Conservation (phyloP, 1,139 yeast species). For the Debaryomycetaceae sp. region DNA sequence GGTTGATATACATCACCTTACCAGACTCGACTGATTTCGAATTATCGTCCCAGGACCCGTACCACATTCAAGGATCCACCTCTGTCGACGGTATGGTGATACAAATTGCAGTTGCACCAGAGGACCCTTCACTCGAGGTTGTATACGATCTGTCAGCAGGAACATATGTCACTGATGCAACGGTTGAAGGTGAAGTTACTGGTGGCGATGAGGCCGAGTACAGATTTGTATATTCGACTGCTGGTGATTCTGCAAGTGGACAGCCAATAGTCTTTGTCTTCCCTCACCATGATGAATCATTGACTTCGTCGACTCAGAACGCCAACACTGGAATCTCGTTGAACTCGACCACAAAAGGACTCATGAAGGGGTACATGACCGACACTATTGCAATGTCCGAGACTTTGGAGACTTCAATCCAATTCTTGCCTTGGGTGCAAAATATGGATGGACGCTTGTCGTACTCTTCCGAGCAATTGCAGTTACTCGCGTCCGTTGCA, state of each 20-base stretch:
- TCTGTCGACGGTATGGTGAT: constrained; percentile 53
- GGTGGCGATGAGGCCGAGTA: constrained; percentile 46
- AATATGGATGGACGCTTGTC: constrained; percentile 26
- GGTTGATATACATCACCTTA: constrained; percentile 56
- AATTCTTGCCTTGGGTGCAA: constrained; percentile 60
- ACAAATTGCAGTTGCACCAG: constrained; percentile 60
- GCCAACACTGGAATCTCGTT: constrained; percentile 48
- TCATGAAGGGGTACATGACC: constrained; percentile 58
- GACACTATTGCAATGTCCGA: constrained; percentile 49
- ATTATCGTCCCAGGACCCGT: constrained; percentile 33
- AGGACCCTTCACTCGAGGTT: constrained; percentile 18
- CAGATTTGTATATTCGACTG: constrained; percentile 47
- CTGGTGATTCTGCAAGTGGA: constrained; percentile 52
- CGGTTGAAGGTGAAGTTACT: constrained; percentile 24
- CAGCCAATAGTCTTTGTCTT: constrained; percentile 59
- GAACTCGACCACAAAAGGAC: constrained; percentile 64
- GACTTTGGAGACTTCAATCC: constrained; percentile 44
- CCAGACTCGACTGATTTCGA: constrained; percentile 38
- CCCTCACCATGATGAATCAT: constrained; percentile 65
- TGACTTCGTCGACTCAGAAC: constrained; percentile 32
- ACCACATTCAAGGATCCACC: constrained; percentile 39
- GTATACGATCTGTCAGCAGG: constrained; percentile 38
- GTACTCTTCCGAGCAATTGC: constrained; percentile 51
- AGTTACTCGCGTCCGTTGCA: constrained; percentile 52
- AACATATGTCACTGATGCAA: constrained; percentile 32